phyloP scores from a whole-genome alignment of 1,139 yeast genomes.

The Taiozyma onychis region DNA sequence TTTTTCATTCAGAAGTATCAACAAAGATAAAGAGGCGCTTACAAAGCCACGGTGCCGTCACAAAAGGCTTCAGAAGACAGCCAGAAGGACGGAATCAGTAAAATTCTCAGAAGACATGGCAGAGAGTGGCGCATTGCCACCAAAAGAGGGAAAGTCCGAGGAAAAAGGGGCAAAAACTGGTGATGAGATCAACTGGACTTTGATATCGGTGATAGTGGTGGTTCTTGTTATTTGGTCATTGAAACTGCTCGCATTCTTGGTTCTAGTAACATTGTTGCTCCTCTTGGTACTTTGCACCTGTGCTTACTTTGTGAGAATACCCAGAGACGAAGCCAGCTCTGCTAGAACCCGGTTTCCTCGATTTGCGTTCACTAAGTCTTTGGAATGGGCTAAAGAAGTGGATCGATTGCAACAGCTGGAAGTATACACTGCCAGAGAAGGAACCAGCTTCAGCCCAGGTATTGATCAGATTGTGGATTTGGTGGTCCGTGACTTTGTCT shows the following conservation, averaged over 20 bases:
- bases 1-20: neutral
- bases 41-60: neutral
- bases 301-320: constrained; percentile 4
- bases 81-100: neutral
- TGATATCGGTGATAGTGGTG: neutral
- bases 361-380: constrained; percentile 27
- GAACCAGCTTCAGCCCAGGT: constrained; percentile 37
- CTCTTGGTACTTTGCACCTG: neutral
- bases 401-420: constrained; percentile 7
- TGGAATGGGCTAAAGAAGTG: constrained; percentile 28
- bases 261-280: neutral
- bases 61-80: neutral
- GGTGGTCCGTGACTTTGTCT: constrained; percentile 55
- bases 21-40: neutral
- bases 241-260: neutral
- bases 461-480: constrained; percentile 47
- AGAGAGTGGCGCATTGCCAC: neutral
- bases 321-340: constrained; percentile 6
- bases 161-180: neutral
- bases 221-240: neutral
- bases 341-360: constrained; percentile 18
- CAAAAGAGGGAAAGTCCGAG: constrained; percentile 2
- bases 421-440: constrained; percentile 1
- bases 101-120: neutral
- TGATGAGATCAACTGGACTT: neutral